Conservation (phyloP, 306 rosid genomes). For the Quercus agrifolia region DNA sequence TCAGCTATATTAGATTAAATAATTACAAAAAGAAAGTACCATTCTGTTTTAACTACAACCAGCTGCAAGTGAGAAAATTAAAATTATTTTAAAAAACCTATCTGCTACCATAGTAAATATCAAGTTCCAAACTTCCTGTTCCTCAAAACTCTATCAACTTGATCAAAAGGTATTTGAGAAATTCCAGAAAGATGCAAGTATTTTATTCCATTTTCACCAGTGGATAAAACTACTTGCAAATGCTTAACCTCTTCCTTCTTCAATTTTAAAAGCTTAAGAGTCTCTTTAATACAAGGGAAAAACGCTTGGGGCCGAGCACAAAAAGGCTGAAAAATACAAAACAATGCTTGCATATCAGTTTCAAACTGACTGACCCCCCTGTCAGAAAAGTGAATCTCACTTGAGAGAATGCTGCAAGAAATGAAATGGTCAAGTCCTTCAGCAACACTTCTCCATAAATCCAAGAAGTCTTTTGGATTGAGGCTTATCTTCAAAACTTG, state of each 20-base stretch:
- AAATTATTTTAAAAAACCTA: neutral
- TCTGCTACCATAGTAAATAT: conserved; percentile 13
- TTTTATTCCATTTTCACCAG: conserved; percentile 29
- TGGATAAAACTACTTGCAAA: conserved; percentile 29
- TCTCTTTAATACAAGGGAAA: conserved; percentile 53
- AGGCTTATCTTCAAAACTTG: conserved; percentile 39
- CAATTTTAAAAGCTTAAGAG: conserved; percentile 48
- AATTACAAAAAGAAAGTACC: neutral
- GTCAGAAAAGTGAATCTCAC: conserved; percentile 31
- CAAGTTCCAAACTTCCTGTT: conserved; percentile 26
- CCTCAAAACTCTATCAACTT: conserved; percentile 37
- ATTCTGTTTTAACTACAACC: neutral
- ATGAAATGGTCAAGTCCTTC: conserved; percentile 74
- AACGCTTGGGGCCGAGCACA: conserved; percentile 74
- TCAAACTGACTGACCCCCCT: conserved; percentile 44
- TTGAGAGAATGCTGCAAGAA: conserved; percentile 33
- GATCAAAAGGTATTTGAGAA: conserved; percentile 36
- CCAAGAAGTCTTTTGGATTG: conserved; percentile 58
- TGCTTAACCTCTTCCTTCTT: conserved; percentile 41
- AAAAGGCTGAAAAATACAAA: conserved; percentile 55
- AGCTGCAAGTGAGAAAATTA: neutral
- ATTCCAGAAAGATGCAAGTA: conserved; percentile 31
- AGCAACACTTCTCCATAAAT: conserved; percentile 73
- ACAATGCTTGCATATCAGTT: conserved; percentile 56
- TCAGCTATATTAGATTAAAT: neutral